Evolutionary conservation across 306 rosid species (phyloP), one percentile per base, ranked within the genome.

Genomic region (Biancaea sappan): DNA sequence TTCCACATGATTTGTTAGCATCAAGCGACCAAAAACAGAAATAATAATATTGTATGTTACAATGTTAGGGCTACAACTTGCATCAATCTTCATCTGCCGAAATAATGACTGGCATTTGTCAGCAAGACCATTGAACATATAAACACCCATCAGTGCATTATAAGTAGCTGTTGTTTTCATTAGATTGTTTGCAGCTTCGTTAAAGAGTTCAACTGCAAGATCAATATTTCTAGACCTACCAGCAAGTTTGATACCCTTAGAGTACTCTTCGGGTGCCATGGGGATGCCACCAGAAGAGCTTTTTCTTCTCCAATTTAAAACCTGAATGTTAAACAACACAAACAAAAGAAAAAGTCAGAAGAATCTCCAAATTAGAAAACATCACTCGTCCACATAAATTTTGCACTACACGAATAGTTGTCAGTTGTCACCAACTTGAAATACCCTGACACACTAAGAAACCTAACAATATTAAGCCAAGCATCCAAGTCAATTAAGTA

Each of bases 71-170:
- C 16, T 10, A 59, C 83, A 82, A 59, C 63, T 24, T 37, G 41
- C 65, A 52, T 91, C 87, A 72, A 15, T 82, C 87, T 89, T 94
- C 84, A 94, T 81, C 46, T 80, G 85, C 50, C 60, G 65, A 77
- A 89, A 91, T 75, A 91, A 74, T 52, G 83, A 79, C 66, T 84
- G 84, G 65, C 96, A 93, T 41, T 50, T 79, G 28, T 74, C 79
- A 63, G 88, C 76, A 70, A 58, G 83, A 72, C 88, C 92, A 67
- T 88, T 91, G 76, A 73, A 66, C 96, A 91, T 82, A 63, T 59
- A 91, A 80, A 86, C 96, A 75, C 91, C 57, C 94, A 93, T 79
- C 41, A 91, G 75, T 10, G 94, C 94, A 66, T 94, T 94, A 81
- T 88, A 94, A 19, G 77, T 85, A 43, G 82, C 53, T n/a, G 90